Base-by-base conservation (phyloP, 2,329 filamentous ascomycete species). In the Trichoderma sp. region DNA sequence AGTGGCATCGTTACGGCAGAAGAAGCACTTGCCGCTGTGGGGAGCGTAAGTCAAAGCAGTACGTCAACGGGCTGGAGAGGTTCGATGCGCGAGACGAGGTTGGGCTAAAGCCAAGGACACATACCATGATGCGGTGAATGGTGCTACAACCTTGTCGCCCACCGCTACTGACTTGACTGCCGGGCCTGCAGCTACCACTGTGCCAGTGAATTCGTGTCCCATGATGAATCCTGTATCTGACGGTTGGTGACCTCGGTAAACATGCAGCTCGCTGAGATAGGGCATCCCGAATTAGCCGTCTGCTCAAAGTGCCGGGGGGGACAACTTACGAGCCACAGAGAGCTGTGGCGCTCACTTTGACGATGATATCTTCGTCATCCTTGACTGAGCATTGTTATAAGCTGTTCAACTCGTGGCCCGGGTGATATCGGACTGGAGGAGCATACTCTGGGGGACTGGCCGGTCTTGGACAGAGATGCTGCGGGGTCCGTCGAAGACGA, bases 161-260 rank as follows among this genome's bases (percentile, higher is more conserved):
- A 89, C 80, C 68, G 87, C 80, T 68, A 96, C 81, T 0, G 82
- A 85, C 71, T 85, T 88, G 52, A 97, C 91, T 2, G 79, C 82
- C 17, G 83, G 79, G 0, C 93, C 93, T 51, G 83, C 79, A 68
- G 90, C 85, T 41, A 88, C 83, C 10, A 96, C 86, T 26, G 82
- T 84, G 5, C 93, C 93, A 2, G 91, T 92, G 73, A 96, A 96
- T 74, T 97, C 93, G 75, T 97, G 93, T 66, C 92, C 91, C 90
- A 88, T 88, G 63, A 87, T 83, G 71, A 85, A 86, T 28, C 82
- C 85, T 0, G 89, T 85, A 0, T 77, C 81, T 7, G 88, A 89
- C 26, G 87, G 83, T 73, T 96, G 88, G 71, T 92, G 89, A 43
- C 93, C 93, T 52, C 93, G 90, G 78, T 89, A 97, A 62, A 92